Percentiles rank a stretch among this genome's conserved stretches.
Evolutionary conservation across 768 basidiomycete genomes (phyloP).

Genomic region (Tremella yokohamensis): DNA sequence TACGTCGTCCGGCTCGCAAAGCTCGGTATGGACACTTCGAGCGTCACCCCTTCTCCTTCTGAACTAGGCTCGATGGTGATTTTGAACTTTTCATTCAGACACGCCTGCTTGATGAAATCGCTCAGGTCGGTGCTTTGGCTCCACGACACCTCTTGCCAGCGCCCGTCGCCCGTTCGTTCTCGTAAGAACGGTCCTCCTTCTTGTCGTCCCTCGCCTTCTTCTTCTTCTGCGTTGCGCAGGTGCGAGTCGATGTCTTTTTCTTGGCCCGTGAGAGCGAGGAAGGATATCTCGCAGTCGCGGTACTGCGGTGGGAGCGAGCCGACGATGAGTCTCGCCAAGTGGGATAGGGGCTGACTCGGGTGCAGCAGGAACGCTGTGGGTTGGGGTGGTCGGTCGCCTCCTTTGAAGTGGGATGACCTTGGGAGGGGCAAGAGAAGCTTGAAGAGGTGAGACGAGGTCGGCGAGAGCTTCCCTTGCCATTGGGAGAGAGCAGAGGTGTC

Average conservation of each 20-base stretch:
- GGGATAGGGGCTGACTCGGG: conserved; percentile 66
- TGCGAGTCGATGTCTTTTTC: conserved; percentile 41
- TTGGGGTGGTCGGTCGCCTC: conserved; percentile 18
- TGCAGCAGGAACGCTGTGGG: conserved; percentile 64
- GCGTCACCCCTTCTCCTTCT: conserved; percentile 42
- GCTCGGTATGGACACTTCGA: conserved; percentile 62
- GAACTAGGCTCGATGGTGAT: conserved; percentile 52
- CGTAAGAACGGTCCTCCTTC: conserved; percentile 50
- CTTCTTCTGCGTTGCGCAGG: conserved; percentile 29
- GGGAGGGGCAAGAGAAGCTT: conserved; percentile 62
- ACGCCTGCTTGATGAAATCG: conserved; percentile 65
- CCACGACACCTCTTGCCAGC: conserved; percentile 56
- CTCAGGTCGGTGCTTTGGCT: conserved; percentile 63
- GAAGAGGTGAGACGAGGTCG: conserved; percentile 65
- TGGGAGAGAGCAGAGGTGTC: conserved; percentile 1
- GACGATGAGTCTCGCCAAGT: conserved; percentile 61
- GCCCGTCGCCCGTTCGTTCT: conserved; percentile 30
- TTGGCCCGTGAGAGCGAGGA: conserved; percentile 44
- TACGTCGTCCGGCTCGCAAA: conserved; percentile 64
- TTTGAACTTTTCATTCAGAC: conserved; percentile 58
- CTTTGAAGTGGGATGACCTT: conserved; percentile 10
- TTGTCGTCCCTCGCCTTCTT: background rate
- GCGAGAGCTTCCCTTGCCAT: conserved; percentile 59
- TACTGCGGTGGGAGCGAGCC: conserved; percentile 48
- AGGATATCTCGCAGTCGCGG: conserved; percentile 42